phyloP scores from a whole-genome alignment of 352 stramenopile genomes.

The Globisporangium spiculum region DNA sequence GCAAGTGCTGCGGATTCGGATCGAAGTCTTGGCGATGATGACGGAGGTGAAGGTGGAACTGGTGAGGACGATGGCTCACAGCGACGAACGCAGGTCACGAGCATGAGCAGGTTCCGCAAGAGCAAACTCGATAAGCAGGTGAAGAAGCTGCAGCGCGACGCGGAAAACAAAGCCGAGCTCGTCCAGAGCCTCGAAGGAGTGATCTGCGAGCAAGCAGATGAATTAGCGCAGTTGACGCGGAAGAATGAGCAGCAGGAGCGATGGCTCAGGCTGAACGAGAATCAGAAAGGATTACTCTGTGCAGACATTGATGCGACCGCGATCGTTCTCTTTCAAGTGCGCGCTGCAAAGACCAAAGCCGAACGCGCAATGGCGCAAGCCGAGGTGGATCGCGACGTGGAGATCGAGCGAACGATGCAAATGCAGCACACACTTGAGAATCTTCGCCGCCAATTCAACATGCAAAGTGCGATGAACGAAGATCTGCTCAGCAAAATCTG shows the following conservation, averaged over 20 bases:
- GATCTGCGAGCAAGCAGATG: constrained; percentile 51
- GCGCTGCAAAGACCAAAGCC: constrained; percentile 18
- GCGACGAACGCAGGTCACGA: constrained; percentile 30
- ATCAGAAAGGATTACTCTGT: constrained; percentile 49
- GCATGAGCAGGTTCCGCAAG: constrained; percentile 65
- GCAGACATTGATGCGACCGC: constrained; percentile 45
- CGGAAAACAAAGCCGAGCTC: constrained; percentile 40
- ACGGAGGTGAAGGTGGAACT: constrained; percentile 4
- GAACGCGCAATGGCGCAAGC: constrained; percentile 30
- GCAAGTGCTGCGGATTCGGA: neutral
- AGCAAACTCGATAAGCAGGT: constrained; percentile 66
- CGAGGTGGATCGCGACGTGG: constrained; percentile 42
- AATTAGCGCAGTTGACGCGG: constrained; percentile 38
- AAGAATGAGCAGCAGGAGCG: constrained; percentile 41
- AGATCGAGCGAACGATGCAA: constrained; percentile 44
- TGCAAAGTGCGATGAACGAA: constrained; percentile 46
- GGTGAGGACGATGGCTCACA: constrained; percentile 10
- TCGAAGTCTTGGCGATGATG: neutral
- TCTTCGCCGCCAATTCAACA: constrained; percentile 45
- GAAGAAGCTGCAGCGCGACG: constrained; percentile 54
- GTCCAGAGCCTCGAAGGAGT: constrained; percentile 49
- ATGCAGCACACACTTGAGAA: constrained; percentile 36
- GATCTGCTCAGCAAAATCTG: constrained; percentile 56
- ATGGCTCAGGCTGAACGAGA: constrained; percentile 36
- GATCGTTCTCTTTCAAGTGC: constrained; percentile 22